Conservation (phyloP, 2,329 filamentous ascomycete genomes). For the Cryoendolithus antarcticus region DNA sequence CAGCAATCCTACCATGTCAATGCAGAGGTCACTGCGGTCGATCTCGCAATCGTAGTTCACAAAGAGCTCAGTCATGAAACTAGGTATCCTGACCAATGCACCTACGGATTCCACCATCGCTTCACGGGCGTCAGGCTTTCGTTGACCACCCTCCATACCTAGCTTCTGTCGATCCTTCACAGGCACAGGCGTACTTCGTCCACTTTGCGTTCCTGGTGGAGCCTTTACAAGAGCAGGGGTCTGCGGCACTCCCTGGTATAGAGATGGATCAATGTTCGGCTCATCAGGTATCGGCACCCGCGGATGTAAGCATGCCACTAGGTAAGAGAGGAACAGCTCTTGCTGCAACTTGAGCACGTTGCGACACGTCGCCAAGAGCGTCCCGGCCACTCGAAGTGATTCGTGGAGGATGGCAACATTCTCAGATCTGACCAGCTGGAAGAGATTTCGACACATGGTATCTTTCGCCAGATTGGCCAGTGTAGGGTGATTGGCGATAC, state of each 20-base stretch:
- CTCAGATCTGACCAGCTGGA: constrained; percentile 90
- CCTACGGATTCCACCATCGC: constrained; percentile 97
- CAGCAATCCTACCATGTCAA: constrained; percentile 86
- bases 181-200: constrained; percentile 77
- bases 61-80: constrained; percentile 89
- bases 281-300: constrained; percentile 89
- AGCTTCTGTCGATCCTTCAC: constrained; percentile 87
- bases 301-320: constrained; percentile 87
- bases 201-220: constrained; percentile 53
- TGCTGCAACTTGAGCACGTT: constrained; percentile 89
- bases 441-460: constrained; percentile 82
- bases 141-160: constrained; percentile 77
- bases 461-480: constrained; percentile 82
- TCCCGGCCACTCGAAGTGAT: constrained; percentile 82
- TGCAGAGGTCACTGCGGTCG: constrained; percentile 80
- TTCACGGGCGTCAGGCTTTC: constrained; percentile 90
- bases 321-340: constrained; percentile 86
- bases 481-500: constrained; percentile 83
- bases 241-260: constrained; percentile 90
- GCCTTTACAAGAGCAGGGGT: constrained; percentile 78
- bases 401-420: constrained; percentile 93
- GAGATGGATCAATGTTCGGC: constrained; percentile 72
- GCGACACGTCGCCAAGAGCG: constrained; percentile 78
- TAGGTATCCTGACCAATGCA: constrained; percentile 81
- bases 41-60: constrained; percentile 97